Percentiles rank a stretch among this genome's conserved stretches.
These are phyloP conservation scores for Neurospora pannonica DNA, from an alignment of 495 filamentous ascomycete species.

Conservation along the genomic window DNA sequence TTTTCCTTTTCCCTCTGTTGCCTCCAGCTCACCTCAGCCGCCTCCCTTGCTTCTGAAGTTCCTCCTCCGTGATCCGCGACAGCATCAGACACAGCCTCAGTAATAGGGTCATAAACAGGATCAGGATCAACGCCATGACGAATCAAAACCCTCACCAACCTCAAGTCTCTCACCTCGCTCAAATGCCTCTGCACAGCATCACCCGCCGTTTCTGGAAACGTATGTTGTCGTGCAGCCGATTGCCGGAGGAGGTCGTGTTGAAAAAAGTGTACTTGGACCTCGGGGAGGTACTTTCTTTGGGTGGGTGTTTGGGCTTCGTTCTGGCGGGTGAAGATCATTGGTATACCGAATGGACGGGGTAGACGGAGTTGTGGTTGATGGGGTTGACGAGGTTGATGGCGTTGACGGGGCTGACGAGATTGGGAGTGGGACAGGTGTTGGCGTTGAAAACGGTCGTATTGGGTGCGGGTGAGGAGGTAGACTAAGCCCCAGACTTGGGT, in stretches of 20 bases:
- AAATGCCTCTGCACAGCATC: not conserved
- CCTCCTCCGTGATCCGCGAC: not conserved
- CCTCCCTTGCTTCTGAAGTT: not conserved
- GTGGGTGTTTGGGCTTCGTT: not conserved
- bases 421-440: conserved; percentile 5
- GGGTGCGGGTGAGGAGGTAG: conserved; percentile 19
- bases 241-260: not conserved
- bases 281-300: not conserved
- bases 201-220: not conserved
- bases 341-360: not conserved
- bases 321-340: not conserved
- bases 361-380: not conserved
- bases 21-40: conserved; percentile 8
- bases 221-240: not conserved
- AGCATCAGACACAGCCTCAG: not conserved
- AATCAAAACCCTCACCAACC: not conserved
- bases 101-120: not conserved
- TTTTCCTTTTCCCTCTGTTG: conserved; percentile 5
- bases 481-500: conserved; percentile 30
- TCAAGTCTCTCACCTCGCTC: not conserved
- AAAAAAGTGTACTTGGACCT: not conserved
- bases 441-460: conserved; percentile 30
- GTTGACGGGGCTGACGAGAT: not conserved
- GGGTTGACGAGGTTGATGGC: no score
- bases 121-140: not conserved